These are phyloP conservation scores for Candida berthetii DNA, from an alignment of 805 yeast species.

Conservation along the genomic window DNA sequence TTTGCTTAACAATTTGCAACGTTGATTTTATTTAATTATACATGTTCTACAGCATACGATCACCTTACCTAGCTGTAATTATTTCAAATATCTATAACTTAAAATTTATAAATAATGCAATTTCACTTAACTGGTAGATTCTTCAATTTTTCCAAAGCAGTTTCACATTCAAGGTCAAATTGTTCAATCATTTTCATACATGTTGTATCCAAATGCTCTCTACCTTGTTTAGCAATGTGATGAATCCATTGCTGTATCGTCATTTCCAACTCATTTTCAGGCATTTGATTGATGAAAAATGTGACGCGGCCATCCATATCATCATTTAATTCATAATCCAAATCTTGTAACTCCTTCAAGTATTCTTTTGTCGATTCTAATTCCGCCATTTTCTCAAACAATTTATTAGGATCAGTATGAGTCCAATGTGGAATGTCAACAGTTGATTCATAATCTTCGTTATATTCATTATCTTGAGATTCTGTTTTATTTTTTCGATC, in stretches of 20 bases:
- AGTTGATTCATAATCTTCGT: too few species aligned
- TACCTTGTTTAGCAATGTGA: constrained; percentile 49
- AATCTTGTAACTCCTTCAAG: constrained; percentile 9
- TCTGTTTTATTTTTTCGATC: too few species aligned
- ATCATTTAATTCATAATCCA: constrained; percentile 36
- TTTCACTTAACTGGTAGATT: constrained; percentile 24
- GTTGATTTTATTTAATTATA: too few species aligned
- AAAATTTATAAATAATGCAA: too few species aligned
- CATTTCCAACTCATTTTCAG: constrained; percentile 61
- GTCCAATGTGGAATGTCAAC: constrained; percentile 14
- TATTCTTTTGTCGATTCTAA: constrained; percentile 24
- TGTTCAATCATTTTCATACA: constrained; percentile 40
- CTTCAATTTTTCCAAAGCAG: constrained; percentile 40
- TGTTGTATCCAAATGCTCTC: constrained; percentile 37
- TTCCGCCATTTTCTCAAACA: constrained; percentile 21
- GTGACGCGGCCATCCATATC: constrained; percentile 65
- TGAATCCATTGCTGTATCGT: constrained; percentile 66
- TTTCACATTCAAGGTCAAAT: constrained; percentile 41
- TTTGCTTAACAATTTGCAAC: too few species aligned
- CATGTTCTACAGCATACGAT: too few species aligned
- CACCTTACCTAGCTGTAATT: too few species aligned
- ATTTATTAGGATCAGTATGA: constrained; percentile 21
- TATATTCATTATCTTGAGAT: neutral
- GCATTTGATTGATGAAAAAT: constrained; percentile 60
- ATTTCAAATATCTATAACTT: too few species aligned